phyloP scores from a whole-genome alignment of 2,329 filamentous ascomycete species.

The Trichophaea hybrida region DNA sequence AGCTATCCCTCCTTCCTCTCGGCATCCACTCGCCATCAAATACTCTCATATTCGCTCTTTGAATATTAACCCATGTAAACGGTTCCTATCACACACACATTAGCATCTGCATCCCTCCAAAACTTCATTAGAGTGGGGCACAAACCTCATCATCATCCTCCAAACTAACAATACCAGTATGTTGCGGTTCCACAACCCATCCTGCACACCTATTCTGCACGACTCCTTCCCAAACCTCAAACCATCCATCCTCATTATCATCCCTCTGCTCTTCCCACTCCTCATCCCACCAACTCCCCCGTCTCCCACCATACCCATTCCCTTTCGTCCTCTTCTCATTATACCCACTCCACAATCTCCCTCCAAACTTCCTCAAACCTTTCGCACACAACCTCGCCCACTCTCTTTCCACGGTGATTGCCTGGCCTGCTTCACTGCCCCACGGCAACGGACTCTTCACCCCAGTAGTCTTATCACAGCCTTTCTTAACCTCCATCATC shows the following conservation, averaged over 20 bases:
- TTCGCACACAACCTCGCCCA: not conserved
- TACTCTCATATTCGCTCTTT: not conserved
- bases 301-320: not conserved
- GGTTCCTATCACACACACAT: not conserved
- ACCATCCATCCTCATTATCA: not conserved
- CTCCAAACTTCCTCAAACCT: not conserved
- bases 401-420: not conserved
- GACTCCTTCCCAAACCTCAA: conserved; percentile 2
- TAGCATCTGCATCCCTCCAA: not conserved
- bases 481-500: conserved; percentile 1
- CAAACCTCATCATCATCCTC: conserved; percentile 8
- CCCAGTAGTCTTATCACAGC: not conserved
- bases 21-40: conserved; percentile 1
- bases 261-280: not conserved
- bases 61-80: not conserved
- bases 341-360: not conserved
- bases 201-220: not conserved
- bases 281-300: not conserved
- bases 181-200: conserved; percentile 4
- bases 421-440: not conserved
- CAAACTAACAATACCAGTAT: not conserved
- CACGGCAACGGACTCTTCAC: not conserved
- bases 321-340: not conserved
- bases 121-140: not conserved
- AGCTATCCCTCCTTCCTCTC: not conserved